Percentiles rank a stretch among this genome's conserved stretches.
Evolutionary conservation across 805 yeast genomes (phyloP).

Genomic region (Lipomyces sp.): DNA sequence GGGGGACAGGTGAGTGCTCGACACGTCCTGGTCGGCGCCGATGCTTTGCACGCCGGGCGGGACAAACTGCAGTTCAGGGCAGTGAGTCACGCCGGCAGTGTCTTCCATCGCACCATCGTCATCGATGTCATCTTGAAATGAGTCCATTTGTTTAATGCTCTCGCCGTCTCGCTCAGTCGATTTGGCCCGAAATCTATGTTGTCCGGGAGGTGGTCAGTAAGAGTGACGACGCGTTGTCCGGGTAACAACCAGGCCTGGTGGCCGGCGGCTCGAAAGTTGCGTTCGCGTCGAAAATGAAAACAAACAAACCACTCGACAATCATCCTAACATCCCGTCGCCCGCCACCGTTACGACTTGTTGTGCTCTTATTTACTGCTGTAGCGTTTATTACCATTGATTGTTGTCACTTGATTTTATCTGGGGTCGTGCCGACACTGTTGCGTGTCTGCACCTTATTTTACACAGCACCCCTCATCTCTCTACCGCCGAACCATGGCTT

Average conservation of each 20-base stretch:
- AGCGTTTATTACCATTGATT: neutral
- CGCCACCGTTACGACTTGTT: too few species aligned
- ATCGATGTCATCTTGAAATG: too few species aligned
- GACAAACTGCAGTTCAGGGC: conserved; percentile 1
- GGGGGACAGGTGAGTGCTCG: conserved; percentile 23
- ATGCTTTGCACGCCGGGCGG: conserved; percentile 19
- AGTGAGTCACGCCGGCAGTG: too few species aligned
- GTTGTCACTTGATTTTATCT: neutral
- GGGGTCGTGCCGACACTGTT: neutral
- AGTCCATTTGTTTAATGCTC: too few species aligned
- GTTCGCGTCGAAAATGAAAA: too few species aligned
- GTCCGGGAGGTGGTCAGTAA: neutral
- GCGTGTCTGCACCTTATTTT: too few species aligned
- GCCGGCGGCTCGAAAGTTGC: too few species aligned
- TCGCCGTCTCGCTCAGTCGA: neutral
- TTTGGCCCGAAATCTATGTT: neutral
- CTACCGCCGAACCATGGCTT: conserved; percentile 15
- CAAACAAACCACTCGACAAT: too few species aligned
- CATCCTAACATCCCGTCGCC: too few species aligned
- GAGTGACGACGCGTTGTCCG: conserved; percentile 16
- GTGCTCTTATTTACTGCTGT: too few species aligned
- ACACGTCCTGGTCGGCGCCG: conserved; percentile 9
- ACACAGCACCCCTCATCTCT: too few species aligned
- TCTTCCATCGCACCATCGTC: too few species aligned
- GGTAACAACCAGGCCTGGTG: conserved; percentile 3